Percentiles rank a stretch among this genome's conserved stretches.
Conservation (phyloP, 2,329 filamentous ascomycete species). For the Chaetomium globosum region DNA sequence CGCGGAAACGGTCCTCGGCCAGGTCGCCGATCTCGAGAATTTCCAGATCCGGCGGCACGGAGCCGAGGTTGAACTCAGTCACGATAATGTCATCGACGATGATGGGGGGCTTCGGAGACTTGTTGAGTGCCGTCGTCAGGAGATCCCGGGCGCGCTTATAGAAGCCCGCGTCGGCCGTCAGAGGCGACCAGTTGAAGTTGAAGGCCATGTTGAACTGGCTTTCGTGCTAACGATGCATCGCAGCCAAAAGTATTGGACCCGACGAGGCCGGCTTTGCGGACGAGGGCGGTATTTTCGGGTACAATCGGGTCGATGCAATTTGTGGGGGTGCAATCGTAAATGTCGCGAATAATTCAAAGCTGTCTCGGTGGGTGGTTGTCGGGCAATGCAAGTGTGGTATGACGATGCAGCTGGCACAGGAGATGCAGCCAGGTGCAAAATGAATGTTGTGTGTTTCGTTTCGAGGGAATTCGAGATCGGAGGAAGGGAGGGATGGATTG, state of each 20-base stretch:
- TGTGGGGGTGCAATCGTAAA: conserved; percentile 13
- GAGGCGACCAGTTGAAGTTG: conserved; percentile 99
- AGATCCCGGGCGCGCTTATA: conserved; percentile 90
- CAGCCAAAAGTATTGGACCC: conserved; percentile 28
- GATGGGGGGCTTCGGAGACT: conserved; percentile 95
- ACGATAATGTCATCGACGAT: conserved; percentile 99
- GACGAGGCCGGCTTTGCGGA: conserved; percentile 25
- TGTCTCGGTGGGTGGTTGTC: conserved; percentile 1
- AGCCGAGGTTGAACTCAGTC: conserved; percentile 94
- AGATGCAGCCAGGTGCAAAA: conserved; percentile 13
- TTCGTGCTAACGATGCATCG: conserved; percentile 35
- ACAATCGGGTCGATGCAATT: conserved; percentile 3
- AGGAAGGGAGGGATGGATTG: conserved; percentile 34
- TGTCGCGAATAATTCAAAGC: not conserved
- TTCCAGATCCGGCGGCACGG: conserved; percentile 90
- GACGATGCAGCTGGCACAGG: conserved; percentile 12
- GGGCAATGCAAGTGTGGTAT: not conserved
- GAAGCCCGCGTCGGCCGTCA: conserved; percentile 91
- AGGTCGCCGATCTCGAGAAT: conserved; percentile 97
- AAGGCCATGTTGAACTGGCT: conserved; percentile 81
- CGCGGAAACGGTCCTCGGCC: conserved; percentile 93
- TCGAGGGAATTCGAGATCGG: conserved; percentile 14
- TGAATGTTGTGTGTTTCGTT: conserved; percentile 22
- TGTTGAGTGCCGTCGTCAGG: conserved; percentile 92
- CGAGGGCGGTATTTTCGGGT: conserved; percentile 14